Evolutionary conservation across 192 early-diverging fungal genomes (phyloP).

Genomic region (Linnemannia exigua): DNA sequence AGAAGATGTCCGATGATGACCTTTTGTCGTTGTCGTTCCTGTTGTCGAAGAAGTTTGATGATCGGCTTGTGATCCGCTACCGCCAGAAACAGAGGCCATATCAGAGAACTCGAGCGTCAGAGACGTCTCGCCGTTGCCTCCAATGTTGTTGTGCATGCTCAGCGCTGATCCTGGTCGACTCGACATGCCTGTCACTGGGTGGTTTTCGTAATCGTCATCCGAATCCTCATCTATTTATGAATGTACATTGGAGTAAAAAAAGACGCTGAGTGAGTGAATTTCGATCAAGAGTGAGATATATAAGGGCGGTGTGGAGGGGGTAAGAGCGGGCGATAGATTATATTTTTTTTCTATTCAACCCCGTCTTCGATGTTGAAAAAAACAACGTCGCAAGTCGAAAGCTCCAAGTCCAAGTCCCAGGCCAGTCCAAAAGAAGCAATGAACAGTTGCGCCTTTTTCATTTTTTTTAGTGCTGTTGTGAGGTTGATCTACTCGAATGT

Average conservation of each 20-base stretch:
- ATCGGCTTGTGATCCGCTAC: slow-evolving; percentile 48
- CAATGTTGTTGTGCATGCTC: slow-evolving; percentile 50
- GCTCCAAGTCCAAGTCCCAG: too few species aligned
- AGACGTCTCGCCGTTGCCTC: slow-evolving; percentile 35
- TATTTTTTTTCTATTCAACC: not conserved
- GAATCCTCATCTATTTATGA: slow-evolving; percentile 35
- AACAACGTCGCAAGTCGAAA: not conserved
- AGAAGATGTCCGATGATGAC: slow-evolving; percentile 15
- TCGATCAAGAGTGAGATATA: not conserved
- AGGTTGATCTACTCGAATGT: not conserved
- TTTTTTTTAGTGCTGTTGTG: not conserved
- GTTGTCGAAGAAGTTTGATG: too few species aligned
- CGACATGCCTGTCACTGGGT: slow-evolving; percentile 29
- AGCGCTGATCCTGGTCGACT: slow-evolving; percentile 49
- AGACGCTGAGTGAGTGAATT: not conserved
- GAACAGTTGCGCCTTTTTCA: slow-evolving; percentile 4
- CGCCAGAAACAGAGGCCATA: slow-evolving; percentile 40
- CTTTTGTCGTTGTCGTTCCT: not conserved
- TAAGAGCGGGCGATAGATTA: not conserved
- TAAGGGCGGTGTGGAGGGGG: too few species aligned
- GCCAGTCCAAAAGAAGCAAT: not conserved
- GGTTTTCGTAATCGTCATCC: slow-evolving; percentile 46
- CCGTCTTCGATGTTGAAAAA: not conserved
- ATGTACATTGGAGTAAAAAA: not conserved
- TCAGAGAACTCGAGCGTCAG: slow-evolving; percentile 48